Evolutionary conservation across 176 grass and related monocot species (phyloP).

Genomic region (Ensete ventricosum): DNA sequence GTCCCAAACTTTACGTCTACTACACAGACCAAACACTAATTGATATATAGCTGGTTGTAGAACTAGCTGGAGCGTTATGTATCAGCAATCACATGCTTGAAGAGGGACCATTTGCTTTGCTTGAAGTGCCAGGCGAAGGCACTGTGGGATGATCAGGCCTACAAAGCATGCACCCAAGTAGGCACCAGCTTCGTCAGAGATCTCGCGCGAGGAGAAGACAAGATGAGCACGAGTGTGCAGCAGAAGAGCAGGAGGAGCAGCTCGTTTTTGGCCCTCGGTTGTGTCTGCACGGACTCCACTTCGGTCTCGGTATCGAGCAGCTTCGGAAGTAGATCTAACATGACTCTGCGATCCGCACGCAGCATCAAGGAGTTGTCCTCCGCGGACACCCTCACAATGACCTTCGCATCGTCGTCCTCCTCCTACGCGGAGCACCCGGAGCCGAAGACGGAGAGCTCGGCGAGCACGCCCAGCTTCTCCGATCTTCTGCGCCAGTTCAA

Average conservation of each 20-base stretch:
- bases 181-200: not conserved
- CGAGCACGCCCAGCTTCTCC: conserved; percentile 40
- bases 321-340: not conserved
- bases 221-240: not conserved
- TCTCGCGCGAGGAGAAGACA: not conserved
- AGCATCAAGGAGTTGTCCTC: not conserved
- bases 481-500: conserved; percentile 55
- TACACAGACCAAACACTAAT: too few species aligned
- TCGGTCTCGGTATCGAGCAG: conserved; percentile 13
- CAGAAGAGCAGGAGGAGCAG: not conserved
- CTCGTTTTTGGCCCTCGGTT: not conserved
- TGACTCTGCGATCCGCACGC: conserved; percentile 5
- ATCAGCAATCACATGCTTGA: too few species aligned
- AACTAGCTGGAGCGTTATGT: too few species aligned
- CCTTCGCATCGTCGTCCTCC: not conserved
- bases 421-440: not conserved
- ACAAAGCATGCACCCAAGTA: not conserved
- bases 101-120: too few species aligned
- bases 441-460: conserved; percentile 5
- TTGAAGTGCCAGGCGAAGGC: too few species aligned
- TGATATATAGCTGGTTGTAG: too few species aligned
- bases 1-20: too few species aligned
- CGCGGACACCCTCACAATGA: not conserved
- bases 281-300: conserved; percentile 12
- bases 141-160: too few species aligned